Evolutionary conservation across 345 rosid species (phyloP).

Genomic region (Eucalyptus microcorys): DNA sequence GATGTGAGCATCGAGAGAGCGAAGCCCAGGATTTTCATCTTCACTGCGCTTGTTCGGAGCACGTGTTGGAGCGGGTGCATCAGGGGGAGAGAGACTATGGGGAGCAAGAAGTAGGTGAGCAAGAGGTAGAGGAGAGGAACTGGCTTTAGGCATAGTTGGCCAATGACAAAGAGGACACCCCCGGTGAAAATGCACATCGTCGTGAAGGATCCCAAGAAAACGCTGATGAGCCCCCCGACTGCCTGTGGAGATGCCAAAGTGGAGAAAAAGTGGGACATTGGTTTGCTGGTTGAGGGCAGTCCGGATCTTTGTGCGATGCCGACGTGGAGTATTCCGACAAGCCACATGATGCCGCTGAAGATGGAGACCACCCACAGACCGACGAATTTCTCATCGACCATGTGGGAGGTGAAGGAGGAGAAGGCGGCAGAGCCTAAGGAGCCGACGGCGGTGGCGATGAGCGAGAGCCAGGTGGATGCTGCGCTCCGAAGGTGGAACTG

Average conservation of each 20-base stretch:
- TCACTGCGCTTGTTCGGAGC: neutral
- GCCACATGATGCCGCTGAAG: conserved; percentile 52
- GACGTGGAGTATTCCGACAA: conserved; percentile 21
- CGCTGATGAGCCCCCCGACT: neutral
- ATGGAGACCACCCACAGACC: conserved; percentile 56
- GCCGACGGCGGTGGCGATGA: conserved; percentile 27
- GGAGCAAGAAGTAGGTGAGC: conserved; percentile 4
- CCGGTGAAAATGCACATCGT: conserved; percentile 2
- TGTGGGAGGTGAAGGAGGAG: conserved; percentile 34
- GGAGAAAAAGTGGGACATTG: neutral
- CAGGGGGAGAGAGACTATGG: neutral
- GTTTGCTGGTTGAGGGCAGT: neutral
- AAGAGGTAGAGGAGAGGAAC: neutral
- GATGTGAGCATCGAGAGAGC: neutral
- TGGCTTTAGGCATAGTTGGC: conserved; percentile 1
- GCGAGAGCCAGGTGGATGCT: conserved; percentile 44
- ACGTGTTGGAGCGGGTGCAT: conserved; percentile 2
- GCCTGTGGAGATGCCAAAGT: neutral
- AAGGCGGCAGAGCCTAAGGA: conserved; percentile 38
- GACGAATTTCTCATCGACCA: conserved; percentile 19
- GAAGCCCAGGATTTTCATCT: conserved; percentile 3
- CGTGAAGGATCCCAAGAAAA: neutral
- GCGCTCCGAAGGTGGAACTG: conserved; percentile 17
- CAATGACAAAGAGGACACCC: neutral
- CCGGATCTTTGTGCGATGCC: conserved; percentile 2